Conservation (phyloP, 202 grass and related monocot species). For the Setaria italica region DNA sequence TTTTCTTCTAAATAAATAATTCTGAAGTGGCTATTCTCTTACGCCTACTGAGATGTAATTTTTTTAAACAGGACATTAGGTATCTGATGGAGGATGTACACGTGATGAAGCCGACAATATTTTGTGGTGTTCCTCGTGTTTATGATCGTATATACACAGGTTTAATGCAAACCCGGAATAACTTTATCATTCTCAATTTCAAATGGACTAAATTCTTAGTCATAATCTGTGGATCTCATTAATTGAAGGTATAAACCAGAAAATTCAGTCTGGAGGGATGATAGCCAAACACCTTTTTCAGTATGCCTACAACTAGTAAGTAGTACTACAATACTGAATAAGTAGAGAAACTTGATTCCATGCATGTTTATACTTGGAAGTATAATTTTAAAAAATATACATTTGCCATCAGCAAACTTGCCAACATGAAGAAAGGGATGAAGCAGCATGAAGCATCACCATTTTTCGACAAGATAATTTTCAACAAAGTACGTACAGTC, state of each 20-base stretch:
- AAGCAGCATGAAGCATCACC: conserved; percentile 95
- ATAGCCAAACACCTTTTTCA: conserved; percentile 75
- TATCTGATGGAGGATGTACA: conserved; percentile 94
- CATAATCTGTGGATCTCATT: conserved; percentile 29
- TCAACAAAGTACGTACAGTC: conserved; percentile 68
- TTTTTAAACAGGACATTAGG: conserved; percentile 72
- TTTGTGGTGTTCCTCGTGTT: conserved; percentile 94
- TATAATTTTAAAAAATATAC: conserved; percentile 14
- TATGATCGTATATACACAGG: conserved; percentile 95
- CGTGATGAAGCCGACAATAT: conserved; percentile 91
- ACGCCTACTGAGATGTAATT: conserved; percentile 3
- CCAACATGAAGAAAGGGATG: conserved; percentile 74
- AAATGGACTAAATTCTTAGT: not conserved
- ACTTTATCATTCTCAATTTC: conserved; percentile 12
- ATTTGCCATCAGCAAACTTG: conserved; percentile 66
- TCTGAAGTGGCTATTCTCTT: not conserved
- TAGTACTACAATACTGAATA: conserved; percentile 29
- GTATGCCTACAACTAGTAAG: conserved; percentile 94
- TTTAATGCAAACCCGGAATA: conserved; percentile 20
- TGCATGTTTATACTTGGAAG: conserved; percentile 13
- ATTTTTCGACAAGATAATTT: conserved; percentile 91
- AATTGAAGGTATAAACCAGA: conserved; percentile 83
- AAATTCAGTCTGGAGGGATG: conserved; percentile 80
- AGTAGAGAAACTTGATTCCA: not conserved
- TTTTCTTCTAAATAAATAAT: conserved; percentile 1